Conservation (phyloP, 768 basidiomycete genomes). For the Strobilomyces echinocephalus region DNA sequence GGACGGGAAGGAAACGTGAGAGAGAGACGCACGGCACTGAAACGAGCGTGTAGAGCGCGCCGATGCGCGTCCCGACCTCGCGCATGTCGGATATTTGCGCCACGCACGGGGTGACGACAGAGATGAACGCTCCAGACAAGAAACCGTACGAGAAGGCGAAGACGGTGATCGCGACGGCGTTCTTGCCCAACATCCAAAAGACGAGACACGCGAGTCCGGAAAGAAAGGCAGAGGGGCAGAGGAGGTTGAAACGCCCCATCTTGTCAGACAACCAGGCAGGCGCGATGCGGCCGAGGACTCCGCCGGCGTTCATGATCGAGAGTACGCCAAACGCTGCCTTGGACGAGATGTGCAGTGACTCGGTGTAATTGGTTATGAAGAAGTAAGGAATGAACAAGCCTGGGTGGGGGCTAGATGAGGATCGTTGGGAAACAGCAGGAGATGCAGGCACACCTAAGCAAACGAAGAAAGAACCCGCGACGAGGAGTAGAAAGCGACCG, state of each 20-base stretch:
- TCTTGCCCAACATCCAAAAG: slow-evolving; percentile 50
- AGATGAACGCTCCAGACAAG: slow-evolving; percentile 64
- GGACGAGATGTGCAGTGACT: slow-evolving; percentile 35
- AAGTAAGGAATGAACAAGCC: slow-evolving; percentile 71
- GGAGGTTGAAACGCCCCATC: slow-evolving; percentile 63
- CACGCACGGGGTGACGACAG: slow-evolving; percentile 63
- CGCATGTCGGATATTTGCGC: slow-evolving; percentile 57
- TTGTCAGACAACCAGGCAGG: slow-evolving; percentile 63
- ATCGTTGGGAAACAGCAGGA: neutral
- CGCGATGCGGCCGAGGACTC: slow-evolving; percentile 57
- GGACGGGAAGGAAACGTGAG: neutral
- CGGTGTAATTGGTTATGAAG: slow-evolving; percentile 60
- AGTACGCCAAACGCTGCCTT: slow-evolving; percentile 50
- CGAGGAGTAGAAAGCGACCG: slow-evolving; percentile 47
- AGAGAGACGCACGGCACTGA: slow-evolving; percentile 58
- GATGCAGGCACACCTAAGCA: slow-evolving; percentile 47
- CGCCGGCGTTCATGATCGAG: slow-evolving; percentile 65
- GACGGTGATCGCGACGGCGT: slow-evolving; percentile 38
- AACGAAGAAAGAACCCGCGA: slow-evolving; percentile 51
- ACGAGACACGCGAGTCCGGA: slow-evolving; percentile 56
- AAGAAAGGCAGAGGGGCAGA: slow-evolving; percentile 57
- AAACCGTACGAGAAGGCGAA: slow-evolving; percentile 61
- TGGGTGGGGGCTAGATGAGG: slow-evolving; percentile 24
- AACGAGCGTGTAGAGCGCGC: slow-evolving; percentile 58
- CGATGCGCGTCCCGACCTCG: slow-evolving; percentile 60